Base-by-base conservation (phyloP, 768 basidiomycete genomes). In the Rhizopogon vinicolor region DNA sequence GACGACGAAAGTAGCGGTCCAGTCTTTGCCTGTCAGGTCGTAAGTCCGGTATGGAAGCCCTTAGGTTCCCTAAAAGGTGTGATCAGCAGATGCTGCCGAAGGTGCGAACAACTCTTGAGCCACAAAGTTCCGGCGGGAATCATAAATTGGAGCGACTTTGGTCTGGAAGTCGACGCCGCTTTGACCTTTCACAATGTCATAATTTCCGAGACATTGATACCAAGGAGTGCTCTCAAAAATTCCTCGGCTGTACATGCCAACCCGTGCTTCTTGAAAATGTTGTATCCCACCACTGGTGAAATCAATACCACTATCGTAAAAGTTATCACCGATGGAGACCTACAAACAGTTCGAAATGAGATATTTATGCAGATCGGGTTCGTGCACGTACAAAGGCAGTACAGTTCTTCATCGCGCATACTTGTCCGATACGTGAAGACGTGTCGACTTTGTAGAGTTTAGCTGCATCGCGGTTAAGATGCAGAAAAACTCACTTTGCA, bases 91-190 rank as follows among this genome's bases (percentile, higher is more conserved):
- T 48, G 31, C 25, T 33, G 14, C 31, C 19, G 35, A 48, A 14
- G 5, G 18, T 2, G 1, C 18, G 7, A 13, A 19, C 14, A 35
- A 19, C 3, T 22, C 35, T 35, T 14, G 7, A 35, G 7, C 46
- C 10, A 48, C 46, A 35, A 48, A 48, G n/a, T 48, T 48, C 46
- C 46, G 35, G 6, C 46, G 46, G 19, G 46, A 4, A 33, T 48
- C 33, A 10, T 48, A 48, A 35, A 48, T 19, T 19, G 46, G 46
- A 48, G 46, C 33, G 19, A 48, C 46, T 48, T 35, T 13, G 19
- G 46, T 48, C 31, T 48, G 46, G 31, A 48, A 48, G 46, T 48
- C 46, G n/a, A 48, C 10, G 13, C 46, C 46, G 13, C 46, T 48
- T 19, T 48, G 46, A 19, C 46, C 46, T 48, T 48, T 48, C 12